Conservation (phyloP, 768 basidiomycete species). For the Tremella mesenterica region DNA sequence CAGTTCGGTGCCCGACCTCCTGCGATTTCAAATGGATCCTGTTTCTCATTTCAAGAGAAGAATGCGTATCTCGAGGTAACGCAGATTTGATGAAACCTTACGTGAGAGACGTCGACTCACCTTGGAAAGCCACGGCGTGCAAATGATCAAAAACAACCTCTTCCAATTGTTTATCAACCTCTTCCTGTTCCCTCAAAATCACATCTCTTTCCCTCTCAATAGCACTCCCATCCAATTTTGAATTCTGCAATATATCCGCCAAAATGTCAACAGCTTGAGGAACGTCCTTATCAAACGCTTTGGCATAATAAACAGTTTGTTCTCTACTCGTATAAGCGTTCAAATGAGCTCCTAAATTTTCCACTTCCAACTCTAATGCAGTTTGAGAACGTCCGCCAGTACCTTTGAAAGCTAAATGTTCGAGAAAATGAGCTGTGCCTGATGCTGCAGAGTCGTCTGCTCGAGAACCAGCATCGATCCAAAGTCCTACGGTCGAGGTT, state of each 20-base stretch:
- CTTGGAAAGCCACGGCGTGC: constrained; percentile 92
- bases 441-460: constrained; percentile 92
- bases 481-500: constrained; percentile 97
- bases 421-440: constrained; percentile 96
- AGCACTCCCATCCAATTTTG: constrained; percentile 75
- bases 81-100: no score
- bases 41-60: no score
- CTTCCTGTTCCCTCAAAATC: constrained; percentile 93
- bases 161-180: constrained; percentile 96
- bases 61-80: no score
- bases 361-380: constrained; percentile 88
- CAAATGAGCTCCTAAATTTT: constrained; percentile 92
- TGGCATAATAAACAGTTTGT: constrained; percentile 98
- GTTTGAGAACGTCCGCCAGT: constrained; percentile 81
- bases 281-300: constrained; percentile 95
- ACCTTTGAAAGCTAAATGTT: constrained; percentile 55
- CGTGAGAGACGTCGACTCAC: constrained; percentile 49
- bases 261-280: constrained; percentile 87
- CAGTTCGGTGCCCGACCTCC: not conserved
- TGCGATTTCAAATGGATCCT: not conserved
- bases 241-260: constrained; percentile 94
- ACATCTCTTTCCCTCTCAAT: constrained; percentile 95
- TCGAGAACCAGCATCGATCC: constrained; percentile 96
- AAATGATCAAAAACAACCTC: constrained; percentile 98
- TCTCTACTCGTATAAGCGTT: constrained; percentile 98